Base-by-base conservation (phyloP, 768 basidiomycete species). In the Ramaria sp. region DNA sequence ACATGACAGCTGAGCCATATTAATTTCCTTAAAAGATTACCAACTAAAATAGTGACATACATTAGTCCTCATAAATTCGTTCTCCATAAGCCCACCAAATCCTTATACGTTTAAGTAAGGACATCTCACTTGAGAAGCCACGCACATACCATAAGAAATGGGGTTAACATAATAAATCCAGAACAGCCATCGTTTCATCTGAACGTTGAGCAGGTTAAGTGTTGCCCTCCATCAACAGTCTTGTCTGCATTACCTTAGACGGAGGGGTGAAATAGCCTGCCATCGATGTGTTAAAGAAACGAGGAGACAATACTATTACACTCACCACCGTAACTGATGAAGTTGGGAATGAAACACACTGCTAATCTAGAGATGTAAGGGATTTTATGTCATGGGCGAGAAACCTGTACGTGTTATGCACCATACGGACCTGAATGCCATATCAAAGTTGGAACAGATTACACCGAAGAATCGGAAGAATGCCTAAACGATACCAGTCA, bases 101-200 rank as follows among this genome's bases (percentile, higher is more conserved):
- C 79, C 81, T 82, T 54, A 22, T 53, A n/a, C 7, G 39, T 1
- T 37, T 45, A 37, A 49, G 38, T 15, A 41, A 24, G 32, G 5
- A 53, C 16, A 9, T 22, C 34, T 16, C 12, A 25, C 25, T 13
- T 20, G 10, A 24, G 5, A 22, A 9, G 39, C 18, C 28, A n/a
- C 18, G 10, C 1, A 56, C 71, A 55, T 62, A 79, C 78, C 81
- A 69, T 88, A 91, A 1, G 78, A 68, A 49, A 92, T 67, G 0
- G 91, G 91, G 61, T 93, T 83, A 57, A 90, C 63, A 66, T 91
- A 91, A 69, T 77, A 87, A 28, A 90, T 82, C 89, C 89, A 92
- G 71, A 88, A 88, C 8, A 92, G 64, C 85, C 85, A 90, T 41
- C 81, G 71, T 64, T 88, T 85, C 84, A 88, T 86, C 57, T 75